A percentile compares a stretch with the other conserved stretches of the same genome.
These are phyloP conservation scores for Hypoxylon trugodes DNA, from an alignment of 495 filamentous ascomycete genomes.

Conservation along the genomic window DNA sequence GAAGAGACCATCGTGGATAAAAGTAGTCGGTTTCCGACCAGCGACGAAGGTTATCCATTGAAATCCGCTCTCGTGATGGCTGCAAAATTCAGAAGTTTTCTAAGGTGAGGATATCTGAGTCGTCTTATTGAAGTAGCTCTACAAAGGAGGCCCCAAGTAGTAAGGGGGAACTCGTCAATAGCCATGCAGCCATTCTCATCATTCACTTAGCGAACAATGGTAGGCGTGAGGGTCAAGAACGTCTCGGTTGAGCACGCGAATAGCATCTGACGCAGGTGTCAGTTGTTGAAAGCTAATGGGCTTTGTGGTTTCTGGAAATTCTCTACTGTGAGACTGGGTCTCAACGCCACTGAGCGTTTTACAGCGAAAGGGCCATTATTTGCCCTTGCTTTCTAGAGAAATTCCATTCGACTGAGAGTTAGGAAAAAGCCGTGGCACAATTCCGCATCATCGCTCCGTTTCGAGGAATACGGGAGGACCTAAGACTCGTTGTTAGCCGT, in stretches of 20 bases:
- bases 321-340: slow-evolving; percentile 25
- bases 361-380: slow-evolving; percentile 11
- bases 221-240: slow-evolving; percentile 13
- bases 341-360: slow-evolving; percentile 5
- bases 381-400: background rate
- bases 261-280: slow-evolving; percentile 33
- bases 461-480: background rate
- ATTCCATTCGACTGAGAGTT: background rate
- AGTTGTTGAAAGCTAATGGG: slow-evolving; percentile 17
- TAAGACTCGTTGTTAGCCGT: background rate
- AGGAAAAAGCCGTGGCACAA: background rate
- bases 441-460: background rate
- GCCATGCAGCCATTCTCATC: slow-evolving; percentile 32
- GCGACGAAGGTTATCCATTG: slow-evolving; percentile 12
- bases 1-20: slow-evolving; percentile 19
- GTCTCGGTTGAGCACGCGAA: slow-evolving; percentile 21
- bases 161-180: slow-evolving; percentile 21
- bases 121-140: slow-evolving; percentile 30
- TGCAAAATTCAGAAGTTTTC: slow-evolving; percentile 36
- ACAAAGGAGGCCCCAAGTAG: slow-evolving; percentile 20
- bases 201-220: slow-evolving; percentile 21
- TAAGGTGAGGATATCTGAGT: slow-evolving; percentile 24
- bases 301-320: slow-evolving; percentile 17
- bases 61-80: background rate
- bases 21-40: slow-evolving; percentile 5